Base-by-base conservation (phyloP, 495 filamentous ascomycete species). In the Daldinia decipiens region DNA sequence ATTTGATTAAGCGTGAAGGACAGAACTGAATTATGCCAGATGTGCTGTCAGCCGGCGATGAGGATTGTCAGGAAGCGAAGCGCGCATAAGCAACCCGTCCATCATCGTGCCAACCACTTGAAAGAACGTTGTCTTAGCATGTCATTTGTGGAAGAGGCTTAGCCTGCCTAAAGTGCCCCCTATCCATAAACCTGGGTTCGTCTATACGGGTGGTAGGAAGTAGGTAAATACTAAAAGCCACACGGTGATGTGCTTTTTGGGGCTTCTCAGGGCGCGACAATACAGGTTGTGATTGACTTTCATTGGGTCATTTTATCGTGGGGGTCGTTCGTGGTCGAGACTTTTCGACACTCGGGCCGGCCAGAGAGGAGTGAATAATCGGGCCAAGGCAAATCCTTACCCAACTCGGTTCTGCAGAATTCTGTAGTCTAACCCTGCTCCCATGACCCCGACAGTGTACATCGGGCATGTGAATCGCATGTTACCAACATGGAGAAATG, bases 331-430 rank as follows among this genome's bases (percentile, higher is more conserved):
- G 2, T 50, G 71, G 67, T 70, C 71, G 32, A 59, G 71, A 71
- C 62, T 70, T 43, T 53, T 61, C 17, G 36, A 52, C 52, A 51
- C 71, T 73, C 71, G 71, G 71, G 12, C 71, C 71, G 71, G 52
- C 47, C 58, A 40, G 32, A 51, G 17, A 61, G 8, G 34, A 55
- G 53, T 36, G 24, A 27, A 59, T 43, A 52, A 15, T 70, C 71
- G 71, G 71, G 45, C 19, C 32, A 57, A 17, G 38, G 67, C 27
- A 8, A 55, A 70, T 68, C 65, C 15, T 73, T 65, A 5, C 65
- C 65, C 26, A 65, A 69, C 43, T 31, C 4, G 52, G 70, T 4
- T 24, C 45, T 58, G 34, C 38, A 32, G 57, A 66, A 45, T 59
- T 59, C 19, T 65, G 12, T 60, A 36, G 59, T 62, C 27, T 29